These are phyloP conservation scores for Royoungia palumana DNA, from an alignment of 768 basidiomycete genomes.

Conservation along the genomic window DNA sequence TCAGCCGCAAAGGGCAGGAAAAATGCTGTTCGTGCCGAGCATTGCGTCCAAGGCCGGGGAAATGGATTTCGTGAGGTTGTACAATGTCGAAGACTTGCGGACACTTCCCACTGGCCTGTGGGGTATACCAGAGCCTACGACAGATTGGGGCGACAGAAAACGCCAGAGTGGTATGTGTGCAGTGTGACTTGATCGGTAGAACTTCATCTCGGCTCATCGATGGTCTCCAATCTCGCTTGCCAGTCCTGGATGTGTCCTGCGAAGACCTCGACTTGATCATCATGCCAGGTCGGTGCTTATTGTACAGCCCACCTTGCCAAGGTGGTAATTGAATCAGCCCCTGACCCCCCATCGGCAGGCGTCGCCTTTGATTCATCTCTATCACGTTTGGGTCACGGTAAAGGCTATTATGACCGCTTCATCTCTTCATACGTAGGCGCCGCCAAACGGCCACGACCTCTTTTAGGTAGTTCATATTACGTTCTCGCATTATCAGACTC, in stretches of 20 bases:
- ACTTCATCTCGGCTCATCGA: background rate
- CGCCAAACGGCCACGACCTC: constrained; percentile 43
- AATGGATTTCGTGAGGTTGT: constrained; percentile 69
- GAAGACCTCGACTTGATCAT: constrained; percentile 60
- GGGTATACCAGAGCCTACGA: constrained; percentile 71
- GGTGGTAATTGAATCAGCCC: constrained; percentile 4
- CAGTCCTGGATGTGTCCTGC: constrained; percentile 32
- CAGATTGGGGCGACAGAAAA: constrained; percentile 39
- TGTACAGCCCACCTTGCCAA: constrained; percentile 2
- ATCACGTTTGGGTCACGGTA: constrained; percentile 76
- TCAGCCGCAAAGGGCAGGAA: constrained; percentile 39
- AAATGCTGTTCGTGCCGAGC: constrained; percentile 68
- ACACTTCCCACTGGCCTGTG: constrained; percentile 60
- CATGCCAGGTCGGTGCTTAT: constrained; percentile 51
- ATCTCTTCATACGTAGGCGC: constrained; percentile 49
- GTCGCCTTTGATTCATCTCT: constrained; percentile 70
- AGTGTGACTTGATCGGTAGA: constrained; percentile 31
- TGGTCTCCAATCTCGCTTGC: constrained; percentile 5
- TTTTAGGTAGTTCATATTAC: constrained; percentile 49
- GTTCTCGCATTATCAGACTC: constrained; percentile 8
- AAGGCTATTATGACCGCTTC: constrained; percentile 81
- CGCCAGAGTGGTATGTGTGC: constrained; percentile 58
- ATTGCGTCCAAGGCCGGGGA: constrained; percentile 41
- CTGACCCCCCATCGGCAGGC: constrained; percentile 38
- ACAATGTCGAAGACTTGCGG: constrained; percentile 54